Percentiles rank a stretch among this genome's conserved stretches.
phyloP scores from a whole-genome alignment of 2,329 filamentous ascomycete genomes.

The Ascomycota sp. region DNA sequence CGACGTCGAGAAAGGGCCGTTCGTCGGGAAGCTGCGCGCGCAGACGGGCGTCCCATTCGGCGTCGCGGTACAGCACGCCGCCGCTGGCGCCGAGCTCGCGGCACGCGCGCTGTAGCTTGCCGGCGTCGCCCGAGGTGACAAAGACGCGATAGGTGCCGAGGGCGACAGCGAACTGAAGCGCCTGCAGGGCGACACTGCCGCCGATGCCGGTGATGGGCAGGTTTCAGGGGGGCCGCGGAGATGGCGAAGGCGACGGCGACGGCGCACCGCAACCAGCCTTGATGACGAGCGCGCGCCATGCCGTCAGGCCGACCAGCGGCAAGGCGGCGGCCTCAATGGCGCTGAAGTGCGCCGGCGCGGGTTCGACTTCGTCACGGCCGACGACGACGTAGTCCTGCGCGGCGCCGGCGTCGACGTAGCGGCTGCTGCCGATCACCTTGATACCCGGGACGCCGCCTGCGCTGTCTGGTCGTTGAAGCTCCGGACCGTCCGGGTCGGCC shows the following conservation, averaged over 20 bases:
- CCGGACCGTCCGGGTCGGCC: constrained; percentile 49
- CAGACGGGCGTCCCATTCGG: constrained; percentile 66
- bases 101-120: constrained; percentile 60
- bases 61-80: constrained; percentile 64
- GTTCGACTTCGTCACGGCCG: constrained; percentile 52
- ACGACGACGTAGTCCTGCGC: constrained; percentile 55
- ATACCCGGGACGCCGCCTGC: constrained; percentile 25
- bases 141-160: constrained; percentile 60
- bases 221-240: too few relatives aligned
- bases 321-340: constrained; percentile 63
- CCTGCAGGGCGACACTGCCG: constrained; percentile 73
- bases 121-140: constrained; percentile 54
- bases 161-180: constrained; percentile 58
- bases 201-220: constrained; percentile 81
- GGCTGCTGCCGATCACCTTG: constrained; percentile 49
- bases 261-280: constrained; percentile 58
- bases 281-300: constrained; percentile 65
- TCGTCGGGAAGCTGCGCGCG: constrained; percentile 38
- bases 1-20: constrained; percentile 53
- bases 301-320: constrained; percentile 70
- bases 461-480: too few relatives aligned
- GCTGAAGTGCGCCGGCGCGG: constrained; percentile 50
- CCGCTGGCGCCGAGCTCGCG: constrained; percentile 52
- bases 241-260: too few relatives aligned
- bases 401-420: constrained; percentile 40